Evolutionary conservation across 2,329 filamentous ascomycete species (phyloP), one percentile per base, ranked within the genome.

Genomic region (Raffaelea ambrosiae): DNA sequence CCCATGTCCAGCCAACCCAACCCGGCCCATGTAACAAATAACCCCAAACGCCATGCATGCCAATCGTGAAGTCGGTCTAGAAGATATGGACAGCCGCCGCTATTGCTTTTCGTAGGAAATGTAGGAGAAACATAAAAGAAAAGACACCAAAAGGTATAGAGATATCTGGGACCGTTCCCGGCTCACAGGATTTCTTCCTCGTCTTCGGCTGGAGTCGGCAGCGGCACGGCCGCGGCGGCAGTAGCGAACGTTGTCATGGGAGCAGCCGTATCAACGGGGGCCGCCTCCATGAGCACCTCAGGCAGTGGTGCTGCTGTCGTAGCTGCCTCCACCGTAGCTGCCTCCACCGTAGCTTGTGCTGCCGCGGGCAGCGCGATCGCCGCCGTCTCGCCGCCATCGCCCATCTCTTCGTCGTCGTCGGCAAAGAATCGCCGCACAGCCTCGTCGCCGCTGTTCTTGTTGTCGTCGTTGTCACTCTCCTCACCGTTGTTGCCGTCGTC

Each of bases 161-260:
- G 26, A 29, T 7, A 29, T 7, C 26, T 29, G 13, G 13, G 13
- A 29, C 7, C 26, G 7, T 29, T 7, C 7, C 26, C 26, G 13
- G 7, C 13, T 51, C 44, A 54, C 31, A 52, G 40, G 44, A 60
- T 61, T 10, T 55, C 55, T 21, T 54, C 51, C 5, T 46, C 55
- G 39, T 48, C 48, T n/a, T 44, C 47, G 19, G 40, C 46, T 11
- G 46, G 19, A 11, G 41, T 39, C 2, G 48, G 40, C 23, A 48
- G 45, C 18, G 52, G 41, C 3, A 51, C 38, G 13, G 48, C 20
- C 1, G 47, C 42, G 18, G 46, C 23, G 8, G 38, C 33, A 2
- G 42, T 23, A n/a, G 14, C 41, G 1, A 29, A 7, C 13, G 26
- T 29, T 7, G 26, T 29, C 13, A 13, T 7, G 26, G 26, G 26